A percentile compares a stretch with the other conserved stretches of the same genome.
Conservation (phyloP, 805 yeast genomes). For the Tetrapisispora arboricola region DNA sequence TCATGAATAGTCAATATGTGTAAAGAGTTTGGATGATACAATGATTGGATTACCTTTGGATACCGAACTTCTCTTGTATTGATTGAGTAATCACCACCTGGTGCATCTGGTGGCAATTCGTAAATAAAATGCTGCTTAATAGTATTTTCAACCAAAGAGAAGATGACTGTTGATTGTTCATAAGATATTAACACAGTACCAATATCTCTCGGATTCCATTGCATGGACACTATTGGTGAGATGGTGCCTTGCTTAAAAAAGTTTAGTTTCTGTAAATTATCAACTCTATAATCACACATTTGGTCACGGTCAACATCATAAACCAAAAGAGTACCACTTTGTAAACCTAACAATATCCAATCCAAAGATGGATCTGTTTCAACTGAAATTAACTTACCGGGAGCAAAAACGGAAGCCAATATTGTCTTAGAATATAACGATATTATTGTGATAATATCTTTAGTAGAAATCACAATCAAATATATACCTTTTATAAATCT, state of each 20-base stretch:
- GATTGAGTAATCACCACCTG: constrained; percentile 50
- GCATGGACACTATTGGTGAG: constrained; percentile 57
- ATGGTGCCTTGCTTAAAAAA: constrained; percentile 46
- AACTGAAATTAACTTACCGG: constrained; percentile 55
- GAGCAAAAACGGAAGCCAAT: constrained; percentile 50
- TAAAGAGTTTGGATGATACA: constrained; percentile 89
- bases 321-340: constrained; percentile 60
- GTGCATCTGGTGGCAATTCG: constrained; percentile 54
- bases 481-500: constrained; percentile 73
- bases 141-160: constrained; percentile 51
- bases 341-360: constrained; percentile 73
- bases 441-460: constrained; percentile 53
- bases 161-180: constrained; percentile 55
- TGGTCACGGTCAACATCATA: constrained; percentile 75
- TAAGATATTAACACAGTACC: constrained; percentile 71
- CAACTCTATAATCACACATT: constrained; percentile 55
- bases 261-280: constrained; percentile 54
- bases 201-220: constrained; percentile 84
- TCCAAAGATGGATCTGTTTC: constrained; percentile 83
- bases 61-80: constrained; percentile 24
- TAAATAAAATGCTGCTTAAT: constrained; percentile 50
- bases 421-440: constrained; percentile 57
- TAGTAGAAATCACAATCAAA: constrained; percentile 58
- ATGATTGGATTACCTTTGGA: constrained; percentile 42
- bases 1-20: constrained; percentile 70